Evolutionary conservation across 163 green algal genomes (phyloP).

Genomic region (Chloromonas sp.): DNA sequence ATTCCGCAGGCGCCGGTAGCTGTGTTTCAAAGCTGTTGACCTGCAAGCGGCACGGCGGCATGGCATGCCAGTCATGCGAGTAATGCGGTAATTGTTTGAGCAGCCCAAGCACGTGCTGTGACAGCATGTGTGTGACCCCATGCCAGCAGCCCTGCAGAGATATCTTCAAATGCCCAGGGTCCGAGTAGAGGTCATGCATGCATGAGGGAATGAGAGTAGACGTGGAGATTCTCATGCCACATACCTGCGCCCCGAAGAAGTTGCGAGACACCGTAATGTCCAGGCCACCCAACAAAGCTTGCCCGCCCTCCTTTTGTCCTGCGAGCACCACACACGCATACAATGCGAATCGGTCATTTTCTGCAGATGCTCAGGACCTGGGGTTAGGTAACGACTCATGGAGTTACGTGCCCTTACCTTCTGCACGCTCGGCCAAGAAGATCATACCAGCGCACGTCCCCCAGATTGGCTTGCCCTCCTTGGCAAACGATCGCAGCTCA

Average conservation of each 20-base stretch:
- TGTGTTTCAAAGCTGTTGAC: slow-evolving; percentile 87
- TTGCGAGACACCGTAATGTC: slow-evolving; percentile 90
- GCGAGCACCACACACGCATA: slow-evolving; percentile 2
- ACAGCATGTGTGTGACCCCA: too few relatives aligned
- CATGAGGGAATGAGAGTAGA: too few relatives aligned
- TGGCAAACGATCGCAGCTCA: slow-evolving; percentile 69
- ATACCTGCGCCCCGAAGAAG: slow-evolving; percentile 94
- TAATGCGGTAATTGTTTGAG: too few relatives aligned
- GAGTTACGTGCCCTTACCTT: slow-evolving; percentile 35
- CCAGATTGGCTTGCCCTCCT: slow-evolving; percentile 77
- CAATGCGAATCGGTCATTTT: too few relatives aligned
- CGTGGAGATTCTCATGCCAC: background rate
- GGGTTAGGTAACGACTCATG: background rate
- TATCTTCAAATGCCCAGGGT: too few relatives aligned
- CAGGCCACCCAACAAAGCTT: slow-evolving; percentile 89
- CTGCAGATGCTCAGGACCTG: background rate
- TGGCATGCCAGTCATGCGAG: too few relatives aligned
- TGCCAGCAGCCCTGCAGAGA: too few relatives aligned
- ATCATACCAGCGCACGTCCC: slow-evolving; percentile 98
- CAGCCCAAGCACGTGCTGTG: too few relatives aligned
- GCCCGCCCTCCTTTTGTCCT: slow-evolving; percentile 91
- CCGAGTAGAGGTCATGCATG: too few relatives aligned
- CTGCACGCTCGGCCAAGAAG: slow-evolving; percentile 84
- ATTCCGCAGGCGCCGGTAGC: slow-evolving; percentile 52
- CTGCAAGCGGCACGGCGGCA: slow-evolving; percentile 14